Evolutionary conservation across 345 rosid genomes (phyloP).

Genomic region (Mangifera indica): DNA sequence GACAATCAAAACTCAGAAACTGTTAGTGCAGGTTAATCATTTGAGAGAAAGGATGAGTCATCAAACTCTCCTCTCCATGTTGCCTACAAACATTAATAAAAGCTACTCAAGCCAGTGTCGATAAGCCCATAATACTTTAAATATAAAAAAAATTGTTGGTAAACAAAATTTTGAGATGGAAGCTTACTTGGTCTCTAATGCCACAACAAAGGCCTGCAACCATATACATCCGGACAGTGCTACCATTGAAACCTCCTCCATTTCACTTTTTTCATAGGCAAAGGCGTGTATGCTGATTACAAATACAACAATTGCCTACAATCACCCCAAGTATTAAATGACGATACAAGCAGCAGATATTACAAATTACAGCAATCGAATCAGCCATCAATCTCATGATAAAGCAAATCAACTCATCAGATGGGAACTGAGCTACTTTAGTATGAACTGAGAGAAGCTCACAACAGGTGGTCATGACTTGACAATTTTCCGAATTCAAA

Average conservation of each 20-base stretch:
- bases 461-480: neutral
- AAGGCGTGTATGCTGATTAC: slow-evolving; percentile 75
- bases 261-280: slow-evolving; percentile 90
- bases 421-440: neutral
- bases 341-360: neutral
- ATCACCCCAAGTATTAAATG: slow-evolving; percentile 16
- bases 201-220: slow-evolving; percentile 96
- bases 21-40: neutral
- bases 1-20: slow-evolving; percentile 10
- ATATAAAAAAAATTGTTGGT: neutral
- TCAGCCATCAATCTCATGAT: neutral
- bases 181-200: slow-evolving; percentile 89
- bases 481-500: neutral
- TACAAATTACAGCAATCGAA: neutral
- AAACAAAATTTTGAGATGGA: neutral
- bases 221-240: slow-evolving; percentile 98
- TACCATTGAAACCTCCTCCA: slow-evolving; percentile 95
- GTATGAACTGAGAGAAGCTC: neutral
- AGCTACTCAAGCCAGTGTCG: neutral
- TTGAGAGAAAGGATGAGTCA: neutral
- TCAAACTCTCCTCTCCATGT: neutral
- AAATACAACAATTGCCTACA: slow-evolving; percentile 91
- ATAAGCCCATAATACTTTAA: neutral
- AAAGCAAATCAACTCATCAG: neutral
- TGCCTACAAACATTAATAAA: neutral